A percentile compares a stretch with the other conserved stretches of the same genome.
phyloP scores from a whole-genome alignment of 2,329 filamentous ascomycete species.

The Albifimbria verrucaria region DNA sequence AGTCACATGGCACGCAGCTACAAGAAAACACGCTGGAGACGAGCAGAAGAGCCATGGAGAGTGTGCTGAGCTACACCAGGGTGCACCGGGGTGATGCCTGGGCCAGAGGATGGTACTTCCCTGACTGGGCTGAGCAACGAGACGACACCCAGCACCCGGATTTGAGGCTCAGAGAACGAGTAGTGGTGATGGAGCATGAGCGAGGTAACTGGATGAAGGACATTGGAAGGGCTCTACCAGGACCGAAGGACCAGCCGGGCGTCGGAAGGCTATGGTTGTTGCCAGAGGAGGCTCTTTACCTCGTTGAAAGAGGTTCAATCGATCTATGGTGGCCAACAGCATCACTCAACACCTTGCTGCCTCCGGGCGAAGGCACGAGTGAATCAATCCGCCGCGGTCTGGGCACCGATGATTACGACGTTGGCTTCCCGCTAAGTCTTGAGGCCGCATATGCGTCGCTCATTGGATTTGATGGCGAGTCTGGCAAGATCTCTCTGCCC shows the following conservation, averaged over 20 bases:
- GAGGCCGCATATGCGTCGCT: constrained; percentile 87
- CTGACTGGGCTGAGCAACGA: constrained; percentile 40
- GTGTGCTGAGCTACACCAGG: constrained; percentile 75
- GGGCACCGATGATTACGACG: constrained; percentile 45
- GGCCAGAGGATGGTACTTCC: constrained; percentile 71
- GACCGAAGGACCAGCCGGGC: constrained; percentile 51
- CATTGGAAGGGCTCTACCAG: constrained; percentile 65
- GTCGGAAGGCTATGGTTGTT: constrained; percentile 74
- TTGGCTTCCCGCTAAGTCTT: constrained; percentile 79
- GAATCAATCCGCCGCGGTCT: constrained; percentile 13
- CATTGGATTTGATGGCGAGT: constrained; percentile 64
- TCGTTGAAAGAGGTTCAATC: constrained; percentile 82
- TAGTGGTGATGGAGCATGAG: constrained; percentile 69
- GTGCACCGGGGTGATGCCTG: constrained; percentile 67
- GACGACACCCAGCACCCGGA: constrained; percentile 19
- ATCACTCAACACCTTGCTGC: constrained; percentile 47
- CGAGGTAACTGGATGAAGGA: constrained; percentile 70
- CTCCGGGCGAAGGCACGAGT: constrained; percentile 24
- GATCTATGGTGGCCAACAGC: constrained; percentile 79
- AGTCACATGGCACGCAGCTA: constrained; percentile 80
- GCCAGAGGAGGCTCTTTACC: constrained; percentile 86
- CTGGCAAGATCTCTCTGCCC: constrained; percentile 64
- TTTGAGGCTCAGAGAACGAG: constrained; percentile 39
- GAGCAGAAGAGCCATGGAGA: constrained; percentile 84
- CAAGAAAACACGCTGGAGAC: constrained; percentile 77